Percentiles rank a stretch among this genome's conserved stretches.
phyloP scores from a whole-genome alignment of 2,329 filamentous ascomycete genomes.

The Talaromyces sp. region DNA sequence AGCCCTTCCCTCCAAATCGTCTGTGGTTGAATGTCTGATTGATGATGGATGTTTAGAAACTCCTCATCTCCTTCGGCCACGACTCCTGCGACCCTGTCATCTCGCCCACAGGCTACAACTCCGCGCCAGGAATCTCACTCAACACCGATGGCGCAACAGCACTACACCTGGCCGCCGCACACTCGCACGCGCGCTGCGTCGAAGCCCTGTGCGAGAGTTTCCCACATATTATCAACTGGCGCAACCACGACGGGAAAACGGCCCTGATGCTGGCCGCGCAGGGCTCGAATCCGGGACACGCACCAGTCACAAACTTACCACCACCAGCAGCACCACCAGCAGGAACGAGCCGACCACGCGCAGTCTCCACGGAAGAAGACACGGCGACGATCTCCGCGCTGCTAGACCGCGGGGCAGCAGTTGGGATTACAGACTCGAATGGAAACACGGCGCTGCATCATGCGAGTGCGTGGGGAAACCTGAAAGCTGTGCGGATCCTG shows the following conservation, averaged over 20 bases:
- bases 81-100: slow-evolving; percentile 47
- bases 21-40: background rate
- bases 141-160: slow-evolving; percentile 78
- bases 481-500: slow-evolving; percentile 70
- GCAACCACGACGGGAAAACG: slow-evolving; percentile 59
- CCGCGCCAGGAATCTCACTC: slow-evolving; percentile 55
- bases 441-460: slow-evolving; percentile 88
- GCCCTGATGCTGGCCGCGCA: slow-evolving; percentile 39
- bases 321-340: too few species aligned
- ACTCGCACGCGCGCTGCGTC: slow-evolving; percentile 67
- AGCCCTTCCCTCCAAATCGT: slow-evolving; percentile 10
- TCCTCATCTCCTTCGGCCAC: slow-evolving; percentile 68
- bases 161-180: slow-evolving; percentile 67
- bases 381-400: slow-evolving; percentile 22
- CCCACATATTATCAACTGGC: slow-evolving; percentile 56
- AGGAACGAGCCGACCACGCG: slow-evolving; percentile 11
- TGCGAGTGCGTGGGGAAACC: slow-evolving; percentile 72
- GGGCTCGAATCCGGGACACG: slow-evolving; percentile 15
- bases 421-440: slow-evolving; percentile 57
- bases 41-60: slow-evolving; percentile 34
- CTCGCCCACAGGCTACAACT: slow-evolving; percentile 21
- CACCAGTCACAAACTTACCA: slow-evolving; percentile 5
- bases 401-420: slow-evolving; percentile 32
- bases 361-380: slow-evolving; percentile 18
- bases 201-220: slow-evolving; percentile 62